Base-by-base conservation (phyloP, 768 basidiomycete genomes). In the Kwoniella botswanensis region DNA sequence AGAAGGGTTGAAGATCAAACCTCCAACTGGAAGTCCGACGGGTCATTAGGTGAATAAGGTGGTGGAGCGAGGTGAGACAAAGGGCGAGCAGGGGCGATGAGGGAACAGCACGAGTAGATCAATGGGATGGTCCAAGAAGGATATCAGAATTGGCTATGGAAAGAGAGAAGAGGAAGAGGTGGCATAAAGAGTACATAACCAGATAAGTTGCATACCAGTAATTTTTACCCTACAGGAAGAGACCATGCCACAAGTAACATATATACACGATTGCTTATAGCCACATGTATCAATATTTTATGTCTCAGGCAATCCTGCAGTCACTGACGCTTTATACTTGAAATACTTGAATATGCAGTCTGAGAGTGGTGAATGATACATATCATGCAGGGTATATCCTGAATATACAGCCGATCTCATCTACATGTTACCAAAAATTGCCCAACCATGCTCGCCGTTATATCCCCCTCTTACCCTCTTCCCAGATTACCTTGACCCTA, bases 401-500 rank as follows among this genome's bases (percentile, higher is more conserved):
- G 12, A 35, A 35, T 26, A 50, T 41, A 21, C 53, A 22, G 12
- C 11, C 29, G 24, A 46, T 35, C 15, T 53, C 50, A 26, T 41
- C 57, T 15, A 59, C 41, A 15, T 17, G 11, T 22, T n/a, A n/a
- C 9, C 22, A 46, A 35, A 35, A 6, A 35, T 35, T 35, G 6
- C 35, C 35, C 35, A 35, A 35, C 2, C 52, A 26, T 22, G 50
- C 52, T 15, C 24, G 24, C 43, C 52, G n/a, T 41, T 60, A 70
- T 26, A 70, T 65, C 4, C 46, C 72, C 64, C 79, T 62, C 67
- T 72, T 78, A 0, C 78, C 80, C 22, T 77, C 75, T n/a, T 75
- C 76, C 76, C 77, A 82, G 24, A 83, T 64, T 65, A 71, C 71
- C 67, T 83, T 83, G 58, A 82, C 68, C 29, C 82, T 44, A 3